Percentiles rank a stretch among this genome's conserved stretches.
Conservation (phyloP, 139 green algal genomes). For the Coelastrella sp. region DNA sequence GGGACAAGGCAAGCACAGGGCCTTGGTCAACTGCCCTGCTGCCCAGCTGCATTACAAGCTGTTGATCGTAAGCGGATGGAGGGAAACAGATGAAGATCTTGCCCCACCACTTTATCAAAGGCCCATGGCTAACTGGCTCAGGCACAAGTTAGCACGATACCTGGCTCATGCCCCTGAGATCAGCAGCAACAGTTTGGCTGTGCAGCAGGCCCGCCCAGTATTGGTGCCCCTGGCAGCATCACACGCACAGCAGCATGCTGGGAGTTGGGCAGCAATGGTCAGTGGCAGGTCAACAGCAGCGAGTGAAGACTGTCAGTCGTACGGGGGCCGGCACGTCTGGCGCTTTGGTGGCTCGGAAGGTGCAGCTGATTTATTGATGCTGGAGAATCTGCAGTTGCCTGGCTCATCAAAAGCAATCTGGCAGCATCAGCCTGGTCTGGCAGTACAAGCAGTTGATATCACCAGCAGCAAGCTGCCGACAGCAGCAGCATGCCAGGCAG, state of each 20-base stretch:
- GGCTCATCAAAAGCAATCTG: not conserved
- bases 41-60: not conserved
- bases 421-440: not conserved
- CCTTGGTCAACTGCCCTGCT: not conserved
- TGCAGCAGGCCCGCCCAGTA: not conserved
- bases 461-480: not conserved
- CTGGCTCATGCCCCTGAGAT: not conserved
- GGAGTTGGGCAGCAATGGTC: not conserved
- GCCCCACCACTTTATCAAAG: slow-evolving; percentile 27
- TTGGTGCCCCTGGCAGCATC: not conserved
- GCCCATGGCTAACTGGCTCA: slow-evolving; percentile 8
- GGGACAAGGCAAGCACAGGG: not conserved
- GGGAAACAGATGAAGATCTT: not conserved
- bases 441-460: slow-evolving; percentile 4
- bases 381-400: not conserved
- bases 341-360: not conserved
- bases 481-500: not conserved
- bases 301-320: not conserved
- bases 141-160: slow-evolving; percentile 22
- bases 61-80: slow-evolving; percentile 18
- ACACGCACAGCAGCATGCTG: not conserved
- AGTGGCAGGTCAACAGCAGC: not conserved
- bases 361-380: slow-evolving; percentile 2
- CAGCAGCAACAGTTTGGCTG: not conserved
- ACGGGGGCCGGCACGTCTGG: not conserved